These are phyloP conservation scores for Cytospora paraplurivora DNA, from an alignment of 2,329 filamentous ascomycete species.

Conservation along the genomic window DNA sequence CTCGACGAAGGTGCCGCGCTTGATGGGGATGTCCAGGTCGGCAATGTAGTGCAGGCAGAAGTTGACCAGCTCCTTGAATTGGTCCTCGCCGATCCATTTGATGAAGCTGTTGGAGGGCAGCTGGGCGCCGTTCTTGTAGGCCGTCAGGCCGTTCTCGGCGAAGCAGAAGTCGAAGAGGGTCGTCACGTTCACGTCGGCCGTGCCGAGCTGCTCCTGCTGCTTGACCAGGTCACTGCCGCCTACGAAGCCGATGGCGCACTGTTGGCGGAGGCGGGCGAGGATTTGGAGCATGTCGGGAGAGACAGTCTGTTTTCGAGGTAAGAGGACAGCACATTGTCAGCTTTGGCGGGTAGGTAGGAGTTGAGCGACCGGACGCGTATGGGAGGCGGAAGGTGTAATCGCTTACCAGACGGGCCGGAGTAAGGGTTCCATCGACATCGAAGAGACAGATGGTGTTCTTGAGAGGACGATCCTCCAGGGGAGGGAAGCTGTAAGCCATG, in stretches of 20 bases:
- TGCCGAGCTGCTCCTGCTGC: slow-evolving; percentile 94
- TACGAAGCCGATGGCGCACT: slow-evolving; percentile 87
- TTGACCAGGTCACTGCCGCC: slow-evolving; percentile 90
- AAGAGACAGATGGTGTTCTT: slow-evolving; percentile 95
- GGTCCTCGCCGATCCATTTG: slow-evolving; percentile 80
- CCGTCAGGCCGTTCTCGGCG: slow-evolving; percentile 92
- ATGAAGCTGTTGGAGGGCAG: slow-evolving; percentile 87
- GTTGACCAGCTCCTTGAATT: slow-evolving; percentile 76
- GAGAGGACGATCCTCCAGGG: slow-evolving; percentile 80
- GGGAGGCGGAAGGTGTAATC: background rate
- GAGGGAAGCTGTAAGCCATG: slow-evolving; percentile 63
- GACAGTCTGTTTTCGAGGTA: slow-evolving; percentile 52
- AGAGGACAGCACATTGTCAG: slow-evolving; percentile 8
- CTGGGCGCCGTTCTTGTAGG: slow-evolving; percentile 77
- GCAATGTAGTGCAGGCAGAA: slow-evolving; percentile 82
- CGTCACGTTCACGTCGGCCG: slow-evolving; percentile 67
- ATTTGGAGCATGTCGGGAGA: slow-evolving; percentile 81
- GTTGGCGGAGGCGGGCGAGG: slow-evolving; percentile 78
- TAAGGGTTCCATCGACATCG: slow-evolving; percentile 93
- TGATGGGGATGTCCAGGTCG: slow-evolving; percentile 80
- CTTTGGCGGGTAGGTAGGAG: slow-evolving; percentile 29
- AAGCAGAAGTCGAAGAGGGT: slow-evolving; percentile 97
- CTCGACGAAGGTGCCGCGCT: slow-evolving; percentile 83
- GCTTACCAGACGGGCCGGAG: slow-evolving; percentile 72
- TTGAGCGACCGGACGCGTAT: background rate